These are phyloP conservation scores for Blastomyces percursus DNA, from an alignment of 2,329 filamentous ascomycete genomes.

Conservation along the genomic window DNA sequence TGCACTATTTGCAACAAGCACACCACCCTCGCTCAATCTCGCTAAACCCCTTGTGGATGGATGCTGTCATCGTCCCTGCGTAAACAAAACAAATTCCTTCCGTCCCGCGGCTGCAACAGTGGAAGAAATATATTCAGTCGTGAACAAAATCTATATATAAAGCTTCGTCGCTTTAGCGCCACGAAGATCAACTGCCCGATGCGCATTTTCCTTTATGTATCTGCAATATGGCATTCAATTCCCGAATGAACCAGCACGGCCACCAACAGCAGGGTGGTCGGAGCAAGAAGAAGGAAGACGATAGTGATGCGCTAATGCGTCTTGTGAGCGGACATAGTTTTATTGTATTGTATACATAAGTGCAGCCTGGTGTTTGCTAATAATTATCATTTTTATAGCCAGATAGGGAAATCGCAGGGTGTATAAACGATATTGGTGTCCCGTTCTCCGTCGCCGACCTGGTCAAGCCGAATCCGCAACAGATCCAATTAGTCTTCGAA, in stretches of 20 bases:
- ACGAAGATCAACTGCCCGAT: background rate
- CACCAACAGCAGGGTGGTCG: slow-evolving; percentile 36
- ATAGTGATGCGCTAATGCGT: slow-evolving; percentile 48
- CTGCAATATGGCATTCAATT: slow-evolving; percentile 40
- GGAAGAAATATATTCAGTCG: background rate
- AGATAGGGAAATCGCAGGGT: slow-evolving; percentile 78
- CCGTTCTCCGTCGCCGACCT: slow-evolving; percentile 77
- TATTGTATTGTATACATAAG: background rate
- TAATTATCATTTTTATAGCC: slow-evolving; percentile 34
- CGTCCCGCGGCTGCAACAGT: background rate
- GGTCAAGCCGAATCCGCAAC: slow-evolving; percentile 83
- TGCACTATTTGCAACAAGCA: slow-evolving; percentile 16
- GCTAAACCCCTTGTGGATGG: slow-evolving; percentile 22
- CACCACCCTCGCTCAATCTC: slow-evolving; percentile 21
- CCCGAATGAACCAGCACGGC: slow-evolving; percentile 42
- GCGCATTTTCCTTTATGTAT: background rate
- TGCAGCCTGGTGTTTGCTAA: slow-evolving; percentile 1
- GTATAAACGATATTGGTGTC: slow-evolving; percentile 94
- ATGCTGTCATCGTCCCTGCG: slow-evolving; percentile 2
- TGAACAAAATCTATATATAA: background rate
- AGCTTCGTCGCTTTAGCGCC: background rate
- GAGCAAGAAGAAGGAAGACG: slow-evolving; percentile 46
- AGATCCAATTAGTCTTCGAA: slow-evolving; percentile 96
- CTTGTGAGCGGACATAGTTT: slow-evolving; percentile 32
- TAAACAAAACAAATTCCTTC: slow-evolving; percentile 14